Conservation (phyloP, 2,329 filamentous ascomycete genomes). For the Aspergillus brunneoviolaceus region DNA sequence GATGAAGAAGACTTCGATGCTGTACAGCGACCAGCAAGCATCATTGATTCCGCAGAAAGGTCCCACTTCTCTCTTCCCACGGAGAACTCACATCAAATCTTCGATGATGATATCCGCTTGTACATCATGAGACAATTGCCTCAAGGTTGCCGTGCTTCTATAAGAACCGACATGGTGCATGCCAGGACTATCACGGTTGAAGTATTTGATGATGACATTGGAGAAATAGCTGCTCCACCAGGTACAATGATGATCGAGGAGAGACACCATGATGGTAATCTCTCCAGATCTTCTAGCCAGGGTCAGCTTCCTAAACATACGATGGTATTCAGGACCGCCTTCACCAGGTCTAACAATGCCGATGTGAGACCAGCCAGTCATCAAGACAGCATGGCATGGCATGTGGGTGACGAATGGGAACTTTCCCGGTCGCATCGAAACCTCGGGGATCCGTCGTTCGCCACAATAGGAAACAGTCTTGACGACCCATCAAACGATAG, state of each 20-base stretch:
- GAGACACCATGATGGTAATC: slow-evolving; percentile 47
- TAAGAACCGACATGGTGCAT: slow-evolving; percentile 44
- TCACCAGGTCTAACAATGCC: slow-evolving; percentile 42
- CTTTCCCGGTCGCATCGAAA: neutral
- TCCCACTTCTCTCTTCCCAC: slow-evolving; percentile 34
- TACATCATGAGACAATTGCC: slow-evolving; percentile 50
- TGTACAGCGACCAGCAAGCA: slow-evolving; percentile 34
- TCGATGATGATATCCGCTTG: slow-evolving; percentile 47
- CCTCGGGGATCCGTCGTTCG: neutral
- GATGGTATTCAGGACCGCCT: slow-evolving; percentile 46
- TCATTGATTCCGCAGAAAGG: slow-evolving; percentile 23
- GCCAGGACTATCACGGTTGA: slow-evolving; percentile 50
- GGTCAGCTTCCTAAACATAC: slow-evolving; percentile 42
- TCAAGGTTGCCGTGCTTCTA: slow-evolving; percentile 43
- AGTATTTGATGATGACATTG: slow-evolving; percentile 43
- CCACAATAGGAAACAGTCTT: neutral
- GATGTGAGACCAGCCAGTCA: slow-evolving; percentile 30
- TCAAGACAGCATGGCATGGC: slow-evolving; percentile 7
- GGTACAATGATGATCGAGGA: slow-evolving; percentile 49
- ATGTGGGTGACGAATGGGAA: neutral
- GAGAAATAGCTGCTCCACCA: slow-evolving; percentile 46
- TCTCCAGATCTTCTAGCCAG: slow-evolving; percentile 37
- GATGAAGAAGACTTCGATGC: slow-evolving; percentile 41
- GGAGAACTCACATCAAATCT: slow-evolving; percentile 39
- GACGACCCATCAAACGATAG: slow-evolving; percentile 11